Conservation (phyloP, 2,329 filamentous ascomycete genomes). For the Monosporascus sp. region DNA sequence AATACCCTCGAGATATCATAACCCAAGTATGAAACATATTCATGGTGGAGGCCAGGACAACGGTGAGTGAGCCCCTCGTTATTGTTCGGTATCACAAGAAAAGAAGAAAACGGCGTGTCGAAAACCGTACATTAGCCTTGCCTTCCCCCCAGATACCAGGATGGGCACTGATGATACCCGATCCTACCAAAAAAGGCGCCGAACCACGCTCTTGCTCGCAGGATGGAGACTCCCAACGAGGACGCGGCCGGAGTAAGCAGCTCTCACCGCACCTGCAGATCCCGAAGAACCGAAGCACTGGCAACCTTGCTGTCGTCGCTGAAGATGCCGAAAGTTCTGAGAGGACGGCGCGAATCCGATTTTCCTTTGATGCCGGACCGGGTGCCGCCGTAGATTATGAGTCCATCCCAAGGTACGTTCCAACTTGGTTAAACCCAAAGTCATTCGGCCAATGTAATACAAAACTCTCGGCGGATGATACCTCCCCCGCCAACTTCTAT, state of each 20-base stretch:
- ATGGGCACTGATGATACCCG: slow-evolving; percentile 19
- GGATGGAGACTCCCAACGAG: slow-evolving; percentile 32
- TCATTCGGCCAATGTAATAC: too few species aligned
- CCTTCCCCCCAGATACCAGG: neutral
- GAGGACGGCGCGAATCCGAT: slow-evolving; percentile 55
- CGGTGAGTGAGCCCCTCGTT: slow-evolving; percentile 30
- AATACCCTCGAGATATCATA: slow-evolving; percentile 10
- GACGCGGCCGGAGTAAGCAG: slow-evolving; percentile 34
- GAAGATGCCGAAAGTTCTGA: slow-evolving; percentile 42
- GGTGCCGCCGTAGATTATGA: slow-evolving; percentile 58
- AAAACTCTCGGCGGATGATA: too few species aligned
- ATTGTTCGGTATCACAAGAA: neutral
- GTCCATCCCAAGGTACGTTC: slow-evolving; percentile 64
- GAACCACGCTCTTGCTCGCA: slow-evolving; percentile 32
- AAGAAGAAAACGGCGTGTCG: neutral
- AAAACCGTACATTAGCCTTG: neutral
- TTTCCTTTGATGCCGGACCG: slow-evolving; percentile 71
- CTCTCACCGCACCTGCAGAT: slow-evolving; percentile 45
- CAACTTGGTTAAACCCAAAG: too few species aligned
- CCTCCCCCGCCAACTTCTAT: neutral
- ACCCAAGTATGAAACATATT: slow-evolving; percentile 40
- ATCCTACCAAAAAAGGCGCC: slow-evolving; percentile 31
- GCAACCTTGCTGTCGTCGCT: slow-evolving; percentile 48
- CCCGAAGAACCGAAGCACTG: slow-evolving; percentile 62
- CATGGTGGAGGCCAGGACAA: slow-evolving; percentile 37